Evolutionary conservation across 2,329 filamentous ascomycete genomes (phyloP).

Genomic region (Knoxdaviesia capensis): DNA sequence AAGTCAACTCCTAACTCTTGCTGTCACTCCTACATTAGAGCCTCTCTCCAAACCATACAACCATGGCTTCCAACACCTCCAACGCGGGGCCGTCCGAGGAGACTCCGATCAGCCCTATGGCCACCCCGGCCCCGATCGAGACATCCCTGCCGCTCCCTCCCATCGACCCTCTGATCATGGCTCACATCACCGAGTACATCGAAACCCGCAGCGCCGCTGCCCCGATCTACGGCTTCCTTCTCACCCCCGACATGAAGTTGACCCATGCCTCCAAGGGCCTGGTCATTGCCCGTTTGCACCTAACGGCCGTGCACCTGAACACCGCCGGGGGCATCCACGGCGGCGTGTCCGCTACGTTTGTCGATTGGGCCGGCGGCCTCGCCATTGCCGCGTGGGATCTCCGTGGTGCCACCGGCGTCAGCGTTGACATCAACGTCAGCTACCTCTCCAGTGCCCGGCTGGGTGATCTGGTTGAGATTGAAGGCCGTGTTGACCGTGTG

Average conservation of each 20-base stretch:
- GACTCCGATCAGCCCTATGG: too few species aligned
- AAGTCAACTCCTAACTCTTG: too few species aligned
- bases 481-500: conserved; percentile 43
- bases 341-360: conserved; percentile 47
- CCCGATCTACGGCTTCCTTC: conserved; percentile 8
- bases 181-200: conserved; percentile 8
- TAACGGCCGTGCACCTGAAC: conserved; percentile 7
- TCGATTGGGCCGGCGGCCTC: conserved; percentile 56
- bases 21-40: too few species aligned
- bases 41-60: too few species aligned
- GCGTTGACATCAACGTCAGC: conserved; percentile 54
- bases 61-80: too few species aligned
- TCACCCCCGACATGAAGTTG: conserved; percentile 5
- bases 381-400: conserved; percentile 48
- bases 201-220: conserved; percentile 7
- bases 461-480: conserved; percentile 49
- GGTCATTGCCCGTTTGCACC: conserved; percentile 6
- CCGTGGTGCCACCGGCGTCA: conserved; percentile 43
- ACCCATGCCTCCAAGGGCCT: conserved; percentile 8
- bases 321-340: conserved; percentile 43
- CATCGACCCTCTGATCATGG: conserved; percentile 5
- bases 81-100: too few species aligned
- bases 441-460: conserved; percentile 43
- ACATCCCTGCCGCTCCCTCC: too few species aligned
- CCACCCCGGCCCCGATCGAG: too few species aligned